These are phyloP conservation scores for Penicillium sp. DNA, from an alignment of 2,329 filamentous ascomycete genomes.

Conservation along the genomic window DNA sequence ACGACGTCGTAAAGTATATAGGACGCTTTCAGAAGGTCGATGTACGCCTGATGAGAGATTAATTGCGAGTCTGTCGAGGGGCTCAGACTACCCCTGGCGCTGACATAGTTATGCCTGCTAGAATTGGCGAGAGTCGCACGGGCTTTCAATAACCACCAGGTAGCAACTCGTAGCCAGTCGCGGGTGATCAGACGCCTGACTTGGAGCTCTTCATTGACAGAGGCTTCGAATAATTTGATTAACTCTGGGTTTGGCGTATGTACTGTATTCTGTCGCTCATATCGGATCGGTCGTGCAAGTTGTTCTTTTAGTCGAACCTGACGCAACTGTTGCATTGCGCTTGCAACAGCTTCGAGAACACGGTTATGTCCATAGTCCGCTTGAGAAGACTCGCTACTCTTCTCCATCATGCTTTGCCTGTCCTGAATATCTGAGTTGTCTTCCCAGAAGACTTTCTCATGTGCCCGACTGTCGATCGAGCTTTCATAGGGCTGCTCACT, in stretches of 20 bases:
- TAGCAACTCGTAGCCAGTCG: constrained; percentile 36
- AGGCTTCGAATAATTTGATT: constrained; percentile 22
- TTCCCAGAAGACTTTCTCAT: constrained; percentile 11
- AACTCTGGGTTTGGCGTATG: constrained; percentile 30
- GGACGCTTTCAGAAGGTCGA: constrained; percentile 37
- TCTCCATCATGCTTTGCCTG: constrained; percentile 5
- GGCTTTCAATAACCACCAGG: constrained; percentile 39
- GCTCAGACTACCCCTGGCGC: constrained; percentile 28
- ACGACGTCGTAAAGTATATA: constrained; percentile 39
- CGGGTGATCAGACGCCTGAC: constrained; percentile 27
- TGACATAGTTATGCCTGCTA: constrained; percentile 24
- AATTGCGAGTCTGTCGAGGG: constrained; percentile 26
- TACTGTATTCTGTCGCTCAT: constrained; percentile 29
- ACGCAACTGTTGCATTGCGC: constrained; percentile 32
- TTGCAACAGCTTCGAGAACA: constrained; percentile 25
- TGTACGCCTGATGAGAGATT: constrained; percentile 34
- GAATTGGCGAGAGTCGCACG: constrained; percentile 27
- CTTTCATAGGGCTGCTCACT: constrained; percentile 7
- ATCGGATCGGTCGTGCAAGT: constrained; percentile 30
- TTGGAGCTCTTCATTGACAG: constrained; percentile 26
- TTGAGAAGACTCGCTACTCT: constrained; percentile 2
- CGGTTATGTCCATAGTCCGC: constrained; percentile 8
- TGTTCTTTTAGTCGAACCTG: constrained; percentile 30
- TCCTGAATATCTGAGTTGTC: constrained; percentile 8
- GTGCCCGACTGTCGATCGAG: constrained; percentile 10